Evolutionary conservation across 768 basidiomycete genomes (phyloP).

Genomic region (Suillus cothurnatus): DNA sequence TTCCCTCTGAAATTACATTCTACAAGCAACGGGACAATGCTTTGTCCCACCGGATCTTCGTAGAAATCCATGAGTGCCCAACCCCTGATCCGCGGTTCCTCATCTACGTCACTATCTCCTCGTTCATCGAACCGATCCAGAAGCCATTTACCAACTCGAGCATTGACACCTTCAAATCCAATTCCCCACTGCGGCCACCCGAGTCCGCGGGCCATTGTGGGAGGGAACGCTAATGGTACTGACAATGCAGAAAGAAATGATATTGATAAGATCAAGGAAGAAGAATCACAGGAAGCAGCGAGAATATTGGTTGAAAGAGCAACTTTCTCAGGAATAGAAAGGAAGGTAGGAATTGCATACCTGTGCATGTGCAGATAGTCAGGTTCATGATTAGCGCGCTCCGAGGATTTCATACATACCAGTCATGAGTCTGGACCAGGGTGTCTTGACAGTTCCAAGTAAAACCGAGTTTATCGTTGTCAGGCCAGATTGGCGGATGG

Average conservation of each 20-base stretch:
- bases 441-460: slow-evolving; percentile 76
- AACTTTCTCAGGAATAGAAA: slow-evolving; percentile 84
- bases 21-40: slow-evolving; percentile 64
- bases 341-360: slow-evolving; percentile 80
- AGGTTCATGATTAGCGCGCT: slow-evolving; percentile 4
- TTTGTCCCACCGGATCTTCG: slow-evolving; percentile 52
- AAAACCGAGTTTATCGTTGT: slow-evolving; percentile 73
- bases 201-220: slow-evolving; percentile 76
- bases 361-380: slow-evolving; percentile 42
- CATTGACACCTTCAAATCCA: slow-evolving; percentile 88
- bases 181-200: slow-evolving; percentile 78
- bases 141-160: slow-evolving; percentile 71
- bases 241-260: slow-evolving; percentile 82
- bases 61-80: slow-evolving; percentile 82
- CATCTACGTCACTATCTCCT: slow-evolving; percentile 2
- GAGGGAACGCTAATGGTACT: slow-evolving; percentile 80
- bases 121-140: slow-evolving; percentile 46
- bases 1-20: slow-evolving; percentile 77
- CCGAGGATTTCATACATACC: slow-evolving; percentile 46
- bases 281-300: slow-evolving; percentile 37
- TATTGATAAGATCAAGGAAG: slow-evolving; percentile 60
- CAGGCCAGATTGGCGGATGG: slow-evolving; percentile 86
- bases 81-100: slow-evolving; percentile 56
- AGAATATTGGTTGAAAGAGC: slow-evolving; percentile 57
- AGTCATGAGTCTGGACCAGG: slow-evolving; percentile 79